Evolutionary conservation across 495 filamentous ascomycete species (phyloP).

Genomic region (Pyrenula massariospora): DNA sequence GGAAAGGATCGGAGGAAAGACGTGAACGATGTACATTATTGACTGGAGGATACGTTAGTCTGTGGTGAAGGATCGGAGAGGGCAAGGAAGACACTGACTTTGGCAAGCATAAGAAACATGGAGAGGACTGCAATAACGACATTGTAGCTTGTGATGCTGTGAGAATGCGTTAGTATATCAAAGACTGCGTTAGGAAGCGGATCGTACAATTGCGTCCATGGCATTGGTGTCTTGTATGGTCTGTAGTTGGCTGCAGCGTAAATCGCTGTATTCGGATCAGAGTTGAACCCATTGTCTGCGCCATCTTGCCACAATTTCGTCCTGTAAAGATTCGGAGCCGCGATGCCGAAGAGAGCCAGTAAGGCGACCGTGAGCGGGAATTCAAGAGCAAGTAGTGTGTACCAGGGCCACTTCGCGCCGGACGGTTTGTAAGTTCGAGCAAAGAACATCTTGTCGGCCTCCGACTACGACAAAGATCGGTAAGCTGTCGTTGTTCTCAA

Average conservation of each 20-base stretch:
- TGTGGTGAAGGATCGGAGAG: constrained; percentile 38
- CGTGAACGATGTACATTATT: constrained; percentile 56
- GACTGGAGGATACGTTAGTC: constrained; percentile 1
- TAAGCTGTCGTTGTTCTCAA: too few species aligned
- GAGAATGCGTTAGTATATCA: constrained; percentile 4
- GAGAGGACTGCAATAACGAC: constrained; percentile 69
- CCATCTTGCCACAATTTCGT: constrained; percentile 76
- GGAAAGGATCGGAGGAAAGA: constrained; percentile 60
- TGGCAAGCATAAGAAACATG: constrained; percentile 40
- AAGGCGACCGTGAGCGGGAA: constrained; percentile 54
- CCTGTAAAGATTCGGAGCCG: constrained; percentile 66
- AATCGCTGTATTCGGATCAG: constrained; percentile 55
- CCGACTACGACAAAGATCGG: too few species aligned
- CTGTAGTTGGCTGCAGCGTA: constrained; percentile 71
- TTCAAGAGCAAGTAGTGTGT: constrained; percentile 52
- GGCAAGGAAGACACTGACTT: constrained; percentile 11
- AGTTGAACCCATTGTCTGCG: constrained; percentile 70
- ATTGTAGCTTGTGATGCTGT: constrained; percentile 68
- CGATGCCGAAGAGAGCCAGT: constrained; percentile 72
- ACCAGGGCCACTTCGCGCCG: neutral
- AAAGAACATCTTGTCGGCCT: neutral
- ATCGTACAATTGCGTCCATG: constrained; percentile 75
- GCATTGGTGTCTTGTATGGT: constrained; percentile 53
- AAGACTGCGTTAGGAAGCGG: constrained; percentile 1
- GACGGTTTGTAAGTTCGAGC: neutral